phyloP scores from a whole-genome alignment of 441 rosid species.

The California macrophylla region DNA sequence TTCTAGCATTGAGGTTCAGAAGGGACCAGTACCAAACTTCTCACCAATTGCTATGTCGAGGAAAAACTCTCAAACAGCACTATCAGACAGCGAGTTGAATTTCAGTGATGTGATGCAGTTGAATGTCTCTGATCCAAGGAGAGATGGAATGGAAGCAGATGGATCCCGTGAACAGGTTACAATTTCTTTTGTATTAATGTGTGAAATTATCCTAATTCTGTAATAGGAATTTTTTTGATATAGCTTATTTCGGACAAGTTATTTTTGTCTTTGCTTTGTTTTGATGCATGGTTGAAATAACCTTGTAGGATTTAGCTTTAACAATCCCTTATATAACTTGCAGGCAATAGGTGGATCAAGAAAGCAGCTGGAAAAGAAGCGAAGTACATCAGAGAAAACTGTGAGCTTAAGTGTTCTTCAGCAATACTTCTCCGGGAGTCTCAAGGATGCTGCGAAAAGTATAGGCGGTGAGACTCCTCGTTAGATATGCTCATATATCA shows the following conservation, averaged over 20 bases:
- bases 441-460: slow-evolving; percentile 92
- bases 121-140: slow-evolving; percentile 26
- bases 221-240: not conserved
- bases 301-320: not conserved
- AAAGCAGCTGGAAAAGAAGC: slow-evolving; percentile 52
- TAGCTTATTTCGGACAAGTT: not conserved
- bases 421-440: slow-evolving; percentile 85
- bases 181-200: not conserved
- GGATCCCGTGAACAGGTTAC: slow-evolving; percentile 42
- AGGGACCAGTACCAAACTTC: slow-evolving; percentile 25
- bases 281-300: not conserved
- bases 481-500: slow-evolving; percentile 4
- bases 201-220: not conserved
- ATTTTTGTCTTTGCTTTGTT: not conserved
- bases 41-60: slow-evolving; percentile 22
- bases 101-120: slow-evolving; percentile 22
- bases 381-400: slow-evolving; percentile 66
- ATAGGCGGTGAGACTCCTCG: slow-evolving; percentile 61
- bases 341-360: slow-evolving; percentile 35
- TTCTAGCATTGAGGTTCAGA: slow-evolving; percentile 27
- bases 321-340: not conserved
- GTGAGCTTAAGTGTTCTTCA: slow-evolving; percentile 82
- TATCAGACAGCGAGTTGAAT: slow-evolving; percentile 15
- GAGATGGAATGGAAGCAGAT: slow-evolving; percentile 29
- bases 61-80: slow-evolving; percentile 31